Conservation (phyloP, 805 yeast genomes). For the Metschnikowia borealis region DNA sequence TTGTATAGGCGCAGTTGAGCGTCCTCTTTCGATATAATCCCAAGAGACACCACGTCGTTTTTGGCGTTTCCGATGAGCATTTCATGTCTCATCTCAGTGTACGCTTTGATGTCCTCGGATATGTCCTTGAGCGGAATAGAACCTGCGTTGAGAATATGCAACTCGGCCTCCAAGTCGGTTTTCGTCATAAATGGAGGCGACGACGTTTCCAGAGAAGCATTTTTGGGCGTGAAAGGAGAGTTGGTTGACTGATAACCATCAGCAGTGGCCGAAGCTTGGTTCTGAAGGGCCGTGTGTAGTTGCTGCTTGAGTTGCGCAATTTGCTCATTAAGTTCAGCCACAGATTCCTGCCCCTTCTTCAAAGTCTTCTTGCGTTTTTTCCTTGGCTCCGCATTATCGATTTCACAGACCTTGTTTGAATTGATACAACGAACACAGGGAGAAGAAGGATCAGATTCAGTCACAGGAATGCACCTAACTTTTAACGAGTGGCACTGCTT, state of each 20-base stretch:
- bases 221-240: background rate
- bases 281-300: conserved; percentile 9
- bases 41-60: conserved; percentile 53
- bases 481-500: conserved; percentile 77
- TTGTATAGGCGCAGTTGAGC: conserved; percentile 51
- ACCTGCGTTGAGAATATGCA: conserved; percentile 31
- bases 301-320: conserved; percentile 17
- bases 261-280: conserved; percentile 3
- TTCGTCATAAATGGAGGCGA: conserved; percentile 28
- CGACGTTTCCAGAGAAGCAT: conserved; percentile 7
- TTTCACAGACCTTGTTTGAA: conserved; percentile 59
- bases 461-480: conserved; percentile 78
- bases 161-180: conserved; percentile 40
- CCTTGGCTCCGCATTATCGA: conserved; percentile 57
- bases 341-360: conserved; percentile 14
- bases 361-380: conserved; percentile 40
- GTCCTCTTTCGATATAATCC: conserved; percentile 55
- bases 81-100: conserved; percentile 40
- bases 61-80: conserved; percentile 24
- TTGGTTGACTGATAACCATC: background rate
- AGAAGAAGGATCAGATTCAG: conserved; percentile 51
- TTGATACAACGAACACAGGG: conserved; percentile 74
- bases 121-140: conserved; percentile 36
- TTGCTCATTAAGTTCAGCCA: conserved; percentile 22
- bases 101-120: conserved; percentile 44